Conservation (phyloP, 139 green algal species). For the Chlamydomonas applanata region DNA sequence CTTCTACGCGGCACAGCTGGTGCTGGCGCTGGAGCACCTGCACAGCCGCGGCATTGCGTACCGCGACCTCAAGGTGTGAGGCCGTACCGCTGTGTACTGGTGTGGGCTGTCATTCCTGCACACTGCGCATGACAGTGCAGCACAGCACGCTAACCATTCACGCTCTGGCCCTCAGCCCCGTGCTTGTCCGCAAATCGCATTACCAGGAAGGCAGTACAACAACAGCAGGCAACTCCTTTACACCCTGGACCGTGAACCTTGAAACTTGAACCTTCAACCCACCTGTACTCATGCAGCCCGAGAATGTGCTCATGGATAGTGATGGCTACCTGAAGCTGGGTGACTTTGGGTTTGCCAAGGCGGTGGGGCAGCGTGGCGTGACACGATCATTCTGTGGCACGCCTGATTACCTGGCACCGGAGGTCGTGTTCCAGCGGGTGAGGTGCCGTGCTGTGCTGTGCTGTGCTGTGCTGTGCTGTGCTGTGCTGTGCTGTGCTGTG, state of each 20-base stretch:
- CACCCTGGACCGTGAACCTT: too few species aligned
- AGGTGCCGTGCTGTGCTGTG: conserved; percentile 22
- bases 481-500: conserved; percentile 25
- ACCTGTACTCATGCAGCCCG: conserved; percentile 47
- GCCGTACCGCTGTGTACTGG: too few species aligned
- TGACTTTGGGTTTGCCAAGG: conserved; percentile 84
- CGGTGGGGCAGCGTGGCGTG: conserved; percentile 24
- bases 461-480: conserved; percentile 25
- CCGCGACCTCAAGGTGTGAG: conserved; percentile 76
- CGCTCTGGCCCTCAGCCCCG: too few species aligned
- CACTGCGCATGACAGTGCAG: too few species aligned
- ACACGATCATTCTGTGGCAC: conserved; percentile 83
- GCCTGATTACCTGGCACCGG: conserved; percentile 76
- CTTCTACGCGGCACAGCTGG: conserved; percentile 73
- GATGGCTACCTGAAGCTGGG: conserved; percentile 70
- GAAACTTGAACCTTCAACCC: too few species aligned
- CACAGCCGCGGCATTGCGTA: conserved; percentile 61
- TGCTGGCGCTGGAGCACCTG: conserved; percentile 66
- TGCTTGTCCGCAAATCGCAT: not conserved
- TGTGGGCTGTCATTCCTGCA: not conserved
- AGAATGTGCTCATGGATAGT: conserved; percentile 72
- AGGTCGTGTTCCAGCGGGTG: conserved; percentile 74
- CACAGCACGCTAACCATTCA: too few species aligned
- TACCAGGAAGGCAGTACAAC: too few species aligned
- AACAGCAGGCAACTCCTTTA: too few species aligned